A percentile compares a stretch with the other conserved stretches of the same genome.
These are phyloP conservation scores for Sporothrix pseudoabietina DNA, from an alignment of 2,329 filamentous ascomycete species.

Conservation along the genomic window DNA sequence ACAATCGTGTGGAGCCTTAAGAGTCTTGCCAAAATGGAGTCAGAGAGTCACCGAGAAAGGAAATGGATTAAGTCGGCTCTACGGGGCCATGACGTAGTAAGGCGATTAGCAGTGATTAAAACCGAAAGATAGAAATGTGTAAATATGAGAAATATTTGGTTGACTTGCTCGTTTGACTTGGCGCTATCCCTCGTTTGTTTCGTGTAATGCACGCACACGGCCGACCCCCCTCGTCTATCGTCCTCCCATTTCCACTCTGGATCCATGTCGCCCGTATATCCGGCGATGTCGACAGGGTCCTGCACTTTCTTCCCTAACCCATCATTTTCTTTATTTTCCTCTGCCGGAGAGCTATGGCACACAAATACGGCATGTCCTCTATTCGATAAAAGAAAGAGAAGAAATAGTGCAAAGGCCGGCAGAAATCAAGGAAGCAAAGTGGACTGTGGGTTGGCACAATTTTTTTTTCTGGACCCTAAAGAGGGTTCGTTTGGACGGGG, in stretches of 20 bases:
- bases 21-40: neutral
- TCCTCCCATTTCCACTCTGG: neutral
- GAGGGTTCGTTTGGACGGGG: neutral
- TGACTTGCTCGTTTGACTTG: neutral
- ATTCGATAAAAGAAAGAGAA: neutral
- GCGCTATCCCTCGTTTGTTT: neutral
- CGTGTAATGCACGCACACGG: neutral
- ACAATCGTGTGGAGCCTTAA: neutral
- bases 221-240: neutral
- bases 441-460: neutral
- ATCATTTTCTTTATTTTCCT: neutral
- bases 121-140: neutral
- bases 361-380: neutral
- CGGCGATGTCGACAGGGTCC: neutral
- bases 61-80: neutral
- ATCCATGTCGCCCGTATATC: neutral
- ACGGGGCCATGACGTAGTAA: neutral
- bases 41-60: neutral
- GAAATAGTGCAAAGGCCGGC: neutral
- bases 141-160: neutral
- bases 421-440: neutral
- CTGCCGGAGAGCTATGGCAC: neutral
- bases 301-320: neutral
- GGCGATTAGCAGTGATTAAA: neutral
- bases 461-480: neutral